Evolutionary conservation across 2,329 filamentous ascomycete species (phyloP), one percentile per base, ranked within the genome.

Genomic region (Ceratocystis alfenasii): DNA sequence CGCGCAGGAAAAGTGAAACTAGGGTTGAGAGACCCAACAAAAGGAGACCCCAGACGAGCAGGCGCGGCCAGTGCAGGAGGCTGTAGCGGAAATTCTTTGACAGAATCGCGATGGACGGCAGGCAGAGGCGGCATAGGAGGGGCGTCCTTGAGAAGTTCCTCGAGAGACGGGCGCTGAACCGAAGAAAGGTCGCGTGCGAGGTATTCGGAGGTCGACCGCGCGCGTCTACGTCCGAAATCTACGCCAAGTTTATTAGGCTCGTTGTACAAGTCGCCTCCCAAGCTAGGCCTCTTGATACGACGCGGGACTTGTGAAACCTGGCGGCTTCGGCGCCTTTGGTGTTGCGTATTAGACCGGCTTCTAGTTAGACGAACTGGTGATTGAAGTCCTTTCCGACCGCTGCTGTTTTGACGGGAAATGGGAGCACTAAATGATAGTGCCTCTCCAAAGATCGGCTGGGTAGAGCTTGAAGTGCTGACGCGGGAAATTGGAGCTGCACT

Each of bases 1-100:
- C 84, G 79, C 67, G 81, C 82, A n/a, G 84, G 84, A 68, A 86
- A 84, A 59, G 83, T 86, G 70, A 83, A 79, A 72, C 80, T 84
- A 12, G 79, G 76, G 65, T 73, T 76, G 8, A 76, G 72, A 44
- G 76, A 77, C 8, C 63, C 63, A 6, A 78, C 75, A 69, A 87
- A 86, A 0, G 84, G 84, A 4, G 84, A 87, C 36, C 84, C 82
- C 3, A 87, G 77, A 5, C 83, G 78, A 15, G 78, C 76, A 50
- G 78, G 79, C 28, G 25, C n/a, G 3, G 48, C 44, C 68, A 73
- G 69, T 33, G 73, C 62, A 12, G 67, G 64, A 6, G 69, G 50
- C 55, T 10, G 63, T 55, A 20, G 66, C 10, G 17, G 5, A 64
- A 10, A 70, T 41, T 72, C 69, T 1, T 57, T 60, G 20, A 15